Percentiles rank a stretch among this genome's conserved stretches.
Evolutionary conservation across 2,329 filamentous ascomycete species (phyloP).

Genomic region (Cladosporium colombiae): DNA sequence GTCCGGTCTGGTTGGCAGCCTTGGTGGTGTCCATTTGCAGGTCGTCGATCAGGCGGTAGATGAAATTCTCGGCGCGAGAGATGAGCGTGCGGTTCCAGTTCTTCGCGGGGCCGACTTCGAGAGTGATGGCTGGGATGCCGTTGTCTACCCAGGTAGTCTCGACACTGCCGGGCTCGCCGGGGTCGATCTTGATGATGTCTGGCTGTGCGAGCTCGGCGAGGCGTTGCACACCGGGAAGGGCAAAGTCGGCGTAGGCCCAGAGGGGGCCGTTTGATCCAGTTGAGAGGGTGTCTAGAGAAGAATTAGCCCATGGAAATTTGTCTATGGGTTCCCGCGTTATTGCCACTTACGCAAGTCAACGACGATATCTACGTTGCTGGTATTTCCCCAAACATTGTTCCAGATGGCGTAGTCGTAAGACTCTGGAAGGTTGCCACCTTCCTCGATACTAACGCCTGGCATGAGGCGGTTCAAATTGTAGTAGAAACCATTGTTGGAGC

Average conservation of each 20-base stretch:
- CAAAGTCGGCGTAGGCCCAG: slow-evolving; percentile 44
- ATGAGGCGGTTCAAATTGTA: slow-evolving; percentile 62
- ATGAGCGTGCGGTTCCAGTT: slow-evolving; percentile 42
- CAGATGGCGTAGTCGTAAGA: slow-evolving; percentile 39
- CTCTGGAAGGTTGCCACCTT: slow-evolving; percentile 25
- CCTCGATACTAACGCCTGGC: slow-evolving; percentile 51
- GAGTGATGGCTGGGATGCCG: slow-evolving; percentile 40
- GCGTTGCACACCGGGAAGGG: slow-evolving; percentile 40
- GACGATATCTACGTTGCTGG: slow-evolving; percentile 41
- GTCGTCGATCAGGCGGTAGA: slow-evolving; percentile 21
- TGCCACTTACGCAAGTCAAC: slow-evolving; percentile 36
- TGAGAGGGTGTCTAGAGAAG: slow-evolving; percentile 36
- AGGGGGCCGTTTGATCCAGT: slow-evolving; percentile 41
- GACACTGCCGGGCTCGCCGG: slow-evolving; percentile 42
- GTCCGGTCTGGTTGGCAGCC: slow-evolving; percentile 1
- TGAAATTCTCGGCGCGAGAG: slow-evolving; percentile 34
- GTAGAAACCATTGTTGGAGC: slow-evolving; percentile 51
- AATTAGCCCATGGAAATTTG: neutral
- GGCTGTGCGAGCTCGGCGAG: slow-evolving; percentile 43
- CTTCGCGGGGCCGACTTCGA: slow-evolving; percentile 43
- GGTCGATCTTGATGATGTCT: slow-evolving; percentile 43
- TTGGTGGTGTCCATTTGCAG: slow-evolving; percentile 16
- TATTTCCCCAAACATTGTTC: slow-evolving; percentile 43
- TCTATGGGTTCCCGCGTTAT: neutral
- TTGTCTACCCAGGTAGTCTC: slow-evolving; percentile 42